These are phyloP conservation scores for Tylopilus balloui DNA, from an alignment of 768 basidiomycete genomes.

Conservation along the genomic window DNA sequence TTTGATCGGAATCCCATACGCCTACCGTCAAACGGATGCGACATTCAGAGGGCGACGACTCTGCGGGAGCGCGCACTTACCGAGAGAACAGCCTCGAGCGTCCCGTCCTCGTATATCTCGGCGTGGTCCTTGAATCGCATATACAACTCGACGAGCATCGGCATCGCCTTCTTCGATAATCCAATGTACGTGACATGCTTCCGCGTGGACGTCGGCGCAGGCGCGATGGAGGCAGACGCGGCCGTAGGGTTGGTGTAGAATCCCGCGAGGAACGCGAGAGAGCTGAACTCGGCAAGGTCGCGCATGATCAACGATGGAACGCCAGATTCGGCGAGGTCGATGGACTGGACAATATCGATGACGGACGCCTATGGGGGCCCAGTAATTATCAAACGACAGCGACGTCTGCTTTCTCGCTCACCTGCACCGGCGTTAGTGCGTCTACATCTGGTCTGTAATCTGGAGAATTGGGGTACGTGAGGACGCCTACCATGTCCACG, in stretches of 20 bases:
- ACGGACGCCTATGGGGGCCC: conserved; percentile 55
- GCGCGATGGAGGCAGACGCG: conserved; percentile 4
- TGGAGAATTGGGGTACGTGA: conserved; percentile 77
- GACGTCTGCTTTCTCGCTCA: conserved; percentile 26
- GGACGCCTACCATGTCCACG: conserved; percentile 43
- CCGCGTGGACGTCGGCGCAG: conserved; percentile 29
- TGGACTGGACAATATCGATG: conserved; percentile 60
- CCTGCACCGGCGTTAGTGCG: conserved; percentile 73
- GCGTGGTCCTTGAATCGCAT: conserved; percentile 54
- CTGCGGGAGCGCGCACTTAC: conserved; percentile 43
- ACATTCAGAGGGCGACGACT: neutral
- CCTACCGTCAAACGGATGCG: conserved; percentile 37
- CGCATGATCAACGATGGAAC: conserved; percentile 70
- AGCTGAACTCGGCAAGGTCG: conserved; percentile 82
- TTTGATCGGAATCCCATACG: conserved; percentile 87
- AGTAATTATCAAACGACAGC: neutral
- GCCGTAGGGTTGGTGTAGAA: conserved; percentile 48
- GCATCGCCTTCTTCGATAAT: conserved; percentile 85
- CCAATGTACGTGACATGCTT: conserved; percentile 86
- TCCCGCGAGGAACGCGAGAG: conserved; percentile 81
- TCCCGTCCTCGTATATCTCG: conserved; percentile 75
- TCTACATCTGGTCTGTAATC: conserved; percentile 91
- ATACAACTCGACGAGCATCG: conserved; percentile 75
- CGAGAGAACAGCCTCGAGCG: conserved; percentile 76
- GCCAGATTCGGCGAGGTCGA: conserved; percentile 60